These are phyloP conservation scores for Diplocarpon rosae DNA, from an alignment of 2,329 filamentous ascomycete genomes.

Conservation along the genomic window DNA sequence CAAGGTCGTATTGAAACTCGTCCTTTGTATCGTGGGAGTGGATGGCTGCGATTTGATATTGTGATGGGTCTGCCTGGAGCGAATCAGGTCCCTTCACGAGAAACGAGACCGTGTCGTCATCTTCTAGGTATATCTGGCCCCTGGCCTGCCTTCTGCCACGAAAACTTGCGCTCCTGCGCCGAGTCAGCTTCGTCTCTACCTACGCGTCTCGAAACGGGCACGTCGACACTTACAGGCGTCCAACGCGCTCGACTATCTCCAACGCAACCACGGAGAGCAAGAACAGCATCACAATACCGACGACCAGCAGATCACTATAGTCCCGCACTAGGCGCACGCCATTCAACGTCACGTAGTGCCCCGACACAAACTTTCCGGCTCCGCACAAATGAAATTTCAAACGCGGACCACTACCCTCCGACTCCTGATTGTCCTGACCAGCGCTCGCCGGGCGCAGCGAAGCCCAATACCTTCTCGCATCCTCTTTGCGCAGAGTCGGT, in stretches of 20 bases:
- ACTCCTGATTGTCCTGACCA: not conserved
- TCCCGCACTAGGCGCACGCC: conserved; percentile 11
- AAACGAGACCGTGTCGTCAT: conserved; percentile 14
- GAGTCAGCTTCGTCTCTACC: not conserved
- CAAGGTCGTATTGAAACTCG: conserved; percentile 11
- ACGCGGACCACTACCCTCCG: not conserved
- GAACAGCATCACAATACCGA: conserved; percentile 23
- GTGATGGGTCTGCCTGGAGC: conserved; percentile 1
- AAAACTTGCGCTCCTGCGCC: conserved; percentile 1
- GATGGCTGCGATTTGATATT: not conserved
- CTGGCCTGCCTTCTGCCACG: not conserved
- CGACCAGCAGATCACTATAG: conserved; percentile 23
- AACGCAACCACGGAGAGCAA: conserved; percentile 17
- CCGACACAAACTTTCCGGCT: not conserved
- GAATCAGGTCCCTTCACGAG: conserved; percentile 10
- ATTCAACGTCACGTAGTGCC: conserved; percentile 4
- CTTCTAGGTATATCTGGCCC: conserved; percentile 19
- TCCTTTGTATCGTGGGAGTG: conserved; percentile 7
- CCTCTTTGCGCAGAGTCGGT: conserved; percentile 16
- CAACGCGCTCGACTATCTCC: conserved; percentile 17
- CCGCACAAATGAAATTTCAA: not conserved
- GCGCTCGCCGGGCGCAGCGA: not conserved
- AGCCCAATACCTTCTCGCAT: conserved; percentile 19
- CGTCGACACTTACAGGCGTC: conserved; percentile 13
- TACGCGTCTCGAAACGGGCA: not conserved